Conservation (phyloP, 2,329 filamentous ascomycete genomes). For the Dryadomyces sulphureus region DNA sequence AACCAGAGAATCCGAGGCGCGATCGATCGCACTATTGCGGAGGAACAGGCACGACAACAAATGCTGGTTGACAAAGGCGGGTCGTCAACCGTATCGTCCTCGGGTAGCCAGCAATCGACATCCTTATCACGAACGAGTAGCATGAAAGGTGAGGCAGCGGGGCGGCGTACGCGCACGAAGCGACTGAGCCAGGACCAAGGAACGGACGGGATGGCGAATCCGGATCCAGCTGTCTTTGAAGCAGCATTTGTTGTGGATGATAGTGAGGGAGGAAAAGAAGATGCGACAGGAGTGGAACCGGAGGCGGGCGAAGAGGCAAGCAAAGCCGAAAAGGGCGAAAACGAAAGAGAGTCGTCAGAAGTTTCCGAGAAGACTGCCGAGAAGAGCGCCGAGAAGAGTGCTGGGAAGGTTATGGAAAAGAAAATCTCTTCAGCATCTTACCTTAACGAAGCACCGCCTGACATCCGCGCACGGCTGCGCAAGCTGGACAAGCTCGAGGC, state of each 20-base stretch:
- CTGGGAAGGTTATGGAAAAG: not conserved
- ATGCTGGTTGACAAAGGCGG: conserved; percentile 27
- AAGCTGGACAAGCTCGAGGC: conserved; percentile 83
- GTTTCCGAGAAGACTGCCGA: not conserved
- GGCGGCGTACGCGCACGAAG: conserved; percentile 23
- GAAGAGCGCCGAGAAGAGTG: not conserved
- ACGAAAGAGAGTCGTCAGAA: not conserved
- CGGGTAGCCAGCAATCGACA: conserved; percentile 26
- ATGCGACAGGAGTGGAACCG: not conserved
- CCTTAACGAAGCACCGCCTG: conserved; percentile 48
- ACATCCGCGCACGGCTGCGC: conserved; percentile 60
- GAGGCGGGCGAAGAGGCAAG: not conserved
- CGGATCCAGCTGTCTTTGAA: conserved; percentile 80
- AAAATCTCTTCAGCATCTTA: conserved; percentile 6
- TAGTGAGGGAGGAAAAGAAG: conserved; percentile 33
- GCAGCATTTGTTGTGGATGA: conserved; percentile 78
- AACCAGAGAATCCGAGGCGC: conserved; percentile 64
- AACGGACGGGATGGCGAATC: conserved; percentile 29
- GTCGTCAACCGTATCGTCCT: conserved; percentile 22
- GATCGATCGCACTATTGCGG: conserved; percentile 75
- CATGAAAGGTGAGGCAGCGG: conserved; percentile 14
- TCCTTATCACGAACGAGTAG: conserved; percentile 26
- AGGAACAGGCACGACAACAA: conserved; percentile 75
- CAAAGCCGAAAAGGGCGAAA: not conserved
- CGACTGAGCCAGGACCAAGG: conserved; percentile 22